These are phyloP conservation scores for Sugiyamaella boreocaroliniensis DNA, from an alignment of 805 yeast species.

Conservation along the genomic window DNA sequence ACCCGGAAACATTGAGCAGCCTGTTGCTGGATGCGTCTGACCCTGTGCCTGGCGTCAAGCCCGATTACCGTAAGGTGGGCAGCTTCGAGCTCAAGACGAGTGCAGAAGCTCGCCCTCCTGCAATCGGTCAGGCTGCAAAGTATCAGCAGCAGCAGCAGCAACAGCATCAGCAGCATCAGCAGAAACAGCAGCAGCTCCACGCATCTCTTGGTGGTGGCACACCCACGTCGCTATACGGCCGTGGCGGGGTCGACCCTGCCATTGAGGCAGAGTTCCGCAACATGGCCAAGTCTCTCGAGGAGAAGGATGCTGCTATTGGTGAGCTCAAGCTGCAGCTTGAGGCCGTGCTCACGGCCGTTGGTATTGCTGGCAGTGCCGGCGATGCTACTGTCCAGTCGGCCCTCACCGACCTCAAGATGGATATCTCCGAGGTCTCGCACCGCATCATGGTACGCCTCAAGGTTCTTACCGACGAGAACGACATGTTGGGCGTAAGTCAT, in stretches of 20 bases:
- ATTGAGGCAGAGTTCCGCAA: slow-evolving; percentile 43
- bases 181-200: slow-evolving; percentile 1
- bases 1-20: neutral
- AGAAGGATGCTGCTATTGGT: slow-evolving; percentile 45
- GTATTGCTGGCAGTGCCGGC: slow-evolving; percentile 26
- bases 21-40: neutral
- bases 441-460: slow-evolving; percentile 58
- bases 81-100: neutral
- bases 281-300: slow-evolving; percentile 42
- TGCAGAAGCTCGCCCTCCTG: neutral
- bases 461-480: slow-evolving; percentile 60
- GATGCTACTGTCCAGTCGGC: slow-evolving; percentile 7
- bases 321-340: slow-evolving; percentile 62
- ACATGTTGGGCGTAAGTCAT: slow-evolving; percentile 39
- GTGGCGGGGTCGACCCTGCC: slow-evolving; percentile 12
- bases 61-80: neutral
- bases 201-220: neutral
- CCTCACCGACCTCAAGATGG: slow-evolving; percentile 35
- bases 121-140: neutral
- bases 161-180: neutral
- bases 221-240: neutral
- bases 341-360: slow-evolving; percentile 46
- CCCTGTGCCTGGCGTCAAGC: neutral
- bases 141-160: too few species aligned
- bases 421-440: slow-evolving; percentile 69